These are phyloP conservation scores for Nannochloropsis gaditana DNA, from an alignment of 108 stramenopile species.

Conservation along the genomic window DNA sequence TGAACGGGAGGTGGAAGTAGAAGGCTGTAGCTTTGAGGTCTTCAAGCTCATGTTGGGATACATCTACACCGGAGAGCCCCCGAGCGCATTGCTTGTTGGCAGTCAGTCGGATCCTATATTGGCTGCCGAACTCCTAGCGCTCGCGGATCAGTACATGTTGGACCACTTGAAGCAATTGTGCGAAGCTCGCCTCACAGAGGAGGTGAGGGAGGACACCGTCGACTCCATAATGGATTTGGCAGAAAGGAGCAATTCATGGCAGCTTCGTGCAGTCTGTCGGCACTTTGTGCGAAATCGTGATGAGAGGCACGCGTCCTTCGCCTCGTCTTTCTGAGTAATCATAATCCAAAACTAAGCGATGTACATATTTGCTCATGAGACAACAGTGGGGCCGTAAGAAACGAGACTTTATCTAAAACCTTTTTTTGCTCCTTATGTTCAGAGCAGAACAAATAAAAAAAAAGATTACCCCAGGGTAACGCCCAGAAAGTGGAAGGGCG, in stretches of 20 bases:
- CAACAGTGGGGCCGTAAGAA: no score
- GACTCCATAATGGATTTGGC: constrained; percentile 66
- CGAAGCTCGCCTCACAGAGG: constrained; percentile 62
- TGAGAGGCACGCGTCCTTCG: no score
- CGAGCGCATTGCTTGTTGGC: constrained; percentile 43
- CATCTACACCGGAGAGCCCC: constrained; percentile 72
- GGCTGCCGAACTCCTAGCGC: constrained; percentile 66
- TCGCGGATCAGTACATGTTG: constrained; percentile 86
- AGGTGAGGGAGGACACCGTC: constrained; percentile 65
- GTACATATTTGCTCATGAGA: no score
- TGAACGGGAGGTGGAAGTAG: constrained; percentile 68
- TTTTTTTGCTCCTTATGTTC: no score
- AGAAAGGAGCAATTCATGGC: constrained; percentile 70
- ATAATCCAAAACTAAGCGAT: no score
- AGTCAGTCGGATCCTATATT: constrained; percentile 44
- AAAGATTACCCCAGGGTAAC: no score
- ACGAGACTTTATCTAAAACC: no score
- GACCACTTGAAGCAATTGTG: constrained; percentile 80
- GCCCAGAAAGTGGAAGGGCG: no score
- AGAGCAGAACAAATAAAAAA: no score
- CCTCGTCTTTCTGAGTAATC: no score
- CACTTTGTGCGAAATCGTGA: constrained; percentile 70
- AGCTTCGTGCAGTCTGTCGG: constrained; percentile 69
- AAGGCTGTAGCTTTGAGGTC: constrained; percentile 64
- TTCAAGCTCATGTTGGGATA: constrained; percentile 80